Evolutionary conservation across 1,284 basidiomycete species (phyloP).

Genomic region (Cutaneotrichosporon sp.): DNA sequence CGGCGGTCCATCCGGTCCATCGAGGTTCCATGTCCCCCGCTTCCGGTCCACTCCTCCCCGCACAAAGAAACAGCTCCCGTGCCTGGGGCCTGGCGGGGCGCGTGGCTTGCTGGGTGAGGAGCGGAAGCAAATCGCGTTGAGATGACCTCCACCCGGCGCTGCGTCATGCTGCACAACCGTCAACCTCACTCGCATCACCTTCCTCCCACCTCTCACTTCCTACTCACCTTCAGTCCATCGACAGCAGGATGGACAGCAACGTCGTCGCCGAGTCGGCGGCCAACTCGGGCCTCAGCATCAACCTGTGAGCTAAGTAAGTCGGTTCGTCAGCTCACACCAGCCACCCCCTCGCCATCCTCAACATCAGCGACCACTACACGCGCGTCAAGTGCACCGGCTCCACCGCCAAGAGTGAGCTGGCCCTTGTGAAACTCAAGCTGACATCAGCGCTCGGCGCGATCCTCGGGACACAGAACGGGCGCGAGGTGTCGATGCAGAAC

Average conservation of each 20-base stretch:
- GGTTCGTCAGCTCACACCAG: slow-evolving; percentile 54
- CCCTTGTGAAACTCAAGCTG: not conserved
- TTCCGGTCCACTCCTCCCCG: too few relatives aligned
- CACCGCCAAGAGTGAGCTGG: slow-evolving; percentile 10
- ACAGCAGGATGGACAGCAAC: not conserved
- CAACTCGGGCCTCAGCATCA: slow-evolving; percentile 48
- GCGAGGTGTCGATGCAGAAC: slow-evolving; percentile 95
- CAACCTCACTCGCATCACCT: not conserved
- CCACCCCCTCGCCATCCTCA: slow-evolving; percentile 93
- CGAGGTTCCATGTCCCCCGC: too few relatives aligned
- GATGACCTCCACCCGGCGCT: not conserved
- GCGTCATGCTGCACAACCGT: not conserved
- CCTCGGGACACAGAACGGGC: slow-evolving; percentile 89
- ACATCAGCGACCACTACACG: slow-evolving; percentile 93
- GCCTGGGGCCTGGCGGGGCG: too few relatives aligned
- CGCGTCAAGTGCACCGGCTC: slow-evolving; percentile 59
- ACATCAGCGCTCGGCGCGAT: slow-evolving; percentile 81
- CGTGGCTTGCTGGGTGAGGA: not conserved
- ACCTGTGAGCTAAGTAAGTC: slow-evolving; percentile 34
- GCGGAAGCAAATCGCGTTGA: not conserved
- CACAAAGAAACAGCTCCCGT: too few relatives aligned
- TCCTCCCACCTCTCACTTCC: not conserved
- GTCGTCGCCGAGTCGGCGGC: slow-evolving; percentile 22
- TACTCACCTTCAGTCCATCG: not conserved
- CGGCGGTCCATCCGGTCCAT: too few relatives aligned